Percentiles rank a stretch among this genome's conserved stretches.
phyloP scores from a whole-genome alignment of 2,329 filamentous ascomycete genomes.

The Botryosphaeria dothidea region DNA sequence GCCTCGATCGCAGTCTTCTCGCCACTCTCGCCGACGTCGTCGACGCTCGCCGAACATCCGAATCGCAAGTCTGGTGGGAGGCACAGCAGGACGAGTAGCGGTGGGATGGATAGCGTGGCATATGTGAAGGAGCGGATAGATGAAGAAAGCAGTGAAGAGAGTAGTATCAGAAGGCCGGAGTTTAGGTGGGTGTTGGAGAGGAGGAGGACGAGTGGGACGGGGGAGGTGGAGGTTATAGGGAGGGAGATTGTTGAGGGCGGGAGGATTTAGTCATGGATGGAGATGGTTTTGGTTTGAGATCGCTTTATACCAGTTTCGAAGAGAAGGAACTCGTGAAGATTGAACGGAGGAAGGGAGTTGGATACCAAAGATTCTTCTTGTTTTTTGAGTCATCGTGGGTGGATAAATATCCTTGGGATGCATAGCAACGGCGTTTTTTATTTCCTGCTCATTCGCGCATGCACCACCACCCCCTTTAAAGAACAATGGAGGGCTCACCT shows the following conservation, averaged over 20 bases:
- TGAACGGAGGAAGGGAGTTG: not conserved
- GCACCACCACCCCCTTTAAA: too few species aligned
- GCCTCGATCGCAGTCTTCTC: not conserved
- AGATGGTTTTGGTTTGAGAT: not conserved
- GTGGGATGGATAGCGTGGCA: constrained; percentile 66
- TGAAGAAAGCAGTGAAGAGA: not conserved
- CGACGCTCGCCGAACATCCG: not conserved
- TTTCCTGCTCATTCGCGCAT: not conserved
- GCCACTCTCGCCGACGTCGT: not conserved
- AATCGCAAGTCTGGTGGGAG: not conserved
- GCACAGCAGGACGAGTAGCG: constrained; percentile 47
- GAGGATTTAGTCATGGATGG: constrained; percentile 41
- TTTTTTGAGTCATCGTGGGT: not conserved
- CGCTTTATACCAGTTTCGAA: not conserved
- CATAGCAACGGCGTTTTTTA: not conserved
- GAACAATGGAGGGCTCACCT: too few species aligned
- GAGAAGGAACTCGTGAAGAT: too few species aligned
- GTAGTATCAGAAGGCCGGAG: not conserved
- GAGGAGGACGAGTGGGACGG: constrained; percentile 64
- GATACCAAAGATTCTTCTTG: not conserved
- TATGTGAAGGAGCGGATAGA: constrained; percentile 55
- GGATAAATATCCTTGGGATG: constrained; percentile 4
- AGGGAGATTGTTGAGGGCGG: constrained; percentile 64
- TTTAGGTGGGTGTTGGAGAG: constrained; percentile 67
- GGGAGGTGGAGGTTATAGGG: constrained; percentile 65